Evolutionary conservation across 495 filamentous ascomycete genomes (phyloP).

Genomic region (Bryoglossum gracile): DNA sequence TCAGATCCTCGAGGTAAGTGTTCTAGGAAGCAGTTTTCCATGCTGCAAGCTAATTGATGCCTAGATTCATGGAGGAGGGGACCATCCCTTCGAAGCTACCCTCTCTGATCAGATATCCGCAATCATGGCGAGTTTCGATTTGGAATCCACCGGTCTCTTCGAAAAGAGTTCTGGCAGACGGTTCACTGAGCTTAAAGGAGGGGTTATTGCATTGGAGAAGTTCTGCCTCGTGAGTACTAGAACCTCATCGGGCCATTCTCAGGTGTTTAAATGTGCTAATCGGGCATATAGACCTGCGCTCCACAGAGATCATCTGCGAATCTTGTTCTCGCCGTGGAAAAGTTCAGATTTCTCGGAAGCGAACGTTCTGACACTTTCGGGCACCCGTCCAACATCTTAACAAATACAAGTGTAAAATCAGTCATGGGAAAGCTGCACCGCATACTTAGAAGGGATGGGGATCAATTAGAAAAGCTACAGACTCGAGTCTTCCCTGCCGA

Average conservation of each 20-base stretch:
- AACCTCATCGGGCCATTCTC: neutral
- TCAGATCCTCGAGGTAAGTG: slow-evolving; percentile 16
- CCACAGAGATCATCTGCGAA: neutral
- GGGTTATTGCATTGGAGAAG: slow-evolving; percentile 1
- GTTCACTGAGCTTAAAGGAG: slow-evolving; percentile 8
- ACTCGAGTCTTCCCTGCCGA: too few relatives aligned
- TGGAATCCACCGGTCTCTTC: neutral
- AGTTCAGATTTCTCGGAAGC: slow-evolving; percentile 11
- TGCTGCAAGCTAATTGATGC: neutral
- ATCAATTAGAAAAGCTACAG: too few relatives aligned
- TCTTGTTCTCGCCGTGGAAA: slow-evolving; percentile 5
- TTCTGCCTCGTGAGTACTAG: slow-evolving; percentile 9
- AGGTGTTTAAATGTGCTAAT: neutral
- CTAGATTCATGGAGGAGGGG: neutral
- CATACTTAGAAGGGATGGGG: too few relatives aligned
- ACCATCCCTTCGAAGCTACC: slow-evolving; percentile 3
- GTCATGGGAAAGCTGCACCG: neutral
- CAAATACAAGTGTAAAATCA: neutral
- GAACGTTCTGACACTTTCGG: slow-evolving; percentile 10
- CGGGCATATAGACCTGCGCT: neutral
- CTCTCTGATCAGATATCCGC: slow-evolving; percentile 16
- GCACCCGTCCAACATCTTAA: slow-evolving; percentile 1
- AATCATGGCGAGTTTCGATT: slow-evolving; percentile 12
- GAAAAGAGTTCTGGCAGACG: neutral
- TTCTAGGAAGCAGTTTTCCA: neutral